Evolutionary conservation across 2,329 filamentous ascomycete species (phyloP).

Genomic region (Tolypocladium capitatum): DNA sequence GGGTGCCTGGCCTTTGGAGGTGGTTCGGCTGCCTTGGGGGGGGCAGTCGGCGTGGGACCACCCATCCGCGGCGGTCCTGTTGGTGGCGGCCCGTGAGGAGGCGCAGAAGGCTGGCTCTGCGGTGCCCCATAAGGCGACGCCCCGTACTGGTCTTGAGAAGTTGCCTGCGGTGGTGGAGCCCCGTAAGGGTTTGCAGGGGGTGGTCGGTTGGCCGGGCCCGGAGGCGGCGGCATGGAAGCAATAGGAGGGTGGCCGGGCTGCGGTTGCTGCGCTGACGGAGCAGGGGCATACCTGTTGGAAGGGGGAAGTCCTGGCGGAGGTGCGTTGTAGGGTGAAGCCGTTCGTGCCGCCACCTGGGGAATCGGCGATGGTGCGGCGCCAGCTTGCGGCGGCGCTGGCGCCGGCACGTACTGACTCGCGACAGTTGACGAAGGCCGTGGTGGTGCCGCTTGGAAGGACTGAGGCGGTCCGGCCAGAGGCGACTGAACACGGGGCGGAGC

Average conservation of each 20-base stretch:
- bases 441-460: conserved; percentile 39
- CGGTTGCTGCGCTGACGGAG: conserved; percentile 40
- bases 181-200: conserved; percentile 31
- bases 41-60: conserved; percentile 24
- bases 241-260: conserved; percentile 29
- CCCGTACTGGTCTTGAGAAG: conserved; percentile 19
- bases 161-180: conserved; percentile 33
- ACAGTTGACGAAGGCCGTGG: conserved; percentile 52
- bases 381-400: conserved; percentile 34
- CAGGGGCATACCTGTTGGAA: conserved; percentile 62
- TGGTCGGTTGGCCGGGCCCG: conserved; percentile 26
- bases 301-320: conserved; percentile 59
- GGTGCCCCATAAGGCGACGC: conserved; percentile 11
- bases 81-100: conserved; percentile 25
- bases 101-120: conserved; percentile 21
- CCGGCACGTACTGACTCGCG: conserved; percentile 38
- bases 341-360: conserved; percentile 54
- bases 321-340: conserved; percentile 74
- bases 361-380: conserved; percentile 49
- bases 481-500: conserved; percentile 60
- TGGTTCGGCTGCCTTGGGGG: conserved; percentile 35
- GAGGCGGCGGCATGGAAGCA: conserved; percentile 26
- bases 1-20: conserved; percentile 53
- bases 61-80: conserved; percentile 19
- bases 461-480: conserved; percentile 42